These are phyloP conservation scores for Entophlyctis helioformis DNA, from an alignment of 192 early-diverging fungal genomes.

Conservation along the genomic window DNA sequence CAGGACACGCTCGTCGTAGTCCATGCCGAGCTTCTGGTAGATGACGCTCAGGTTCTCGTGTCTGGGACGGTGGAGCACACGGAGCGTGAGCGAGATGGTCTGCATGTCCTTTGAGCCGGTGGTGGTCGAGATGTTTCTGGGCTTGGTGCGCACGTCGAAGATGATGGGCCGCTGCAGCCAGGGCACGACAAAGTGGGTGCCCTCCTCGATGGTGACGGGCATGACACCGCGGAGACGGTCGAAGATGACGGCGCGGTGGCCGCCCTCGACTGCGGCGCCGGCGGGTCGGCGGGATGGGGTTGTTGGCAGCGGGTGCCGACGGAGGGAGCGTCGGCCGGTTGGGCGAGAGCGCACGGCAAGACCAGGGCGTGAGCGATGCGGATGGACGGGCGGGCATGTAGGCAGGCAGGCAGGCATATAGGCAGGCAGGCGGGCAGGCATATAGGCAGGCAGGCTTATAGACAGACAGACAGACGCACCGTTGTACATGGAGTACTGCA, in stretches of 20 bases:
- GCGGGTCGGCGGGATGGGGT: neutral
- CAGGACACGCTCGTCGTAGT: constrained; percentile 96
- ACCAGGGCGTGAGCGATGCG: no score
- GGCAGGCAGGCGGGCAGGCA: no score
- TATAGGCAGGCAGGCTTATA: no score
- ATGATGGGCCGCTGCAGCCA: constrained; percentile 85
- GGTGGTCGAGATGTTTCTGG: constrained; percentile 94
- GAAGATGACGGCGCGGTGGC: constrained; percentile 92
- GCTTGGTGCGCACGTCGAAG: constrained; percentile 89
- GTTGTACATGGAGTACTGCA: constrained; percentile 86
- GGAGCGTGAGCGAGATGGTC: constrained; percentile 86
- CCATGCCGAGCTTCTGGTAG: constrained; percentile 83
- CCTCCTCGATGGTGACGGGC: constrained; percentile 68
- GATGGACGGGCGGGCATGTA: no score
- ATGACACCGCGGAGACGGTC: constrained; percentile 89
- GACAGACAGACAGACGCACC: no score
- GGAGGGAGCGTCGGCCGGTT: no score
- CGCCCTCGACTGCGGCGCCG: constrained; percentile 64
- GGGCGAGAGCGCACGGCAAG: neutral
- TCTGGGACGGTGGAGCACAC: constrained; percentile 79
- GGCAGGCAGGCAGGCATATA: no score
- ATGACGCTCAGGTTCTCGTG: constrained; percentile 61
- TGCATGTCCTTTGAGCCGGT: constrained; percentile 99
- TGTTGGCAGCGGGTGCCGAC: no score
- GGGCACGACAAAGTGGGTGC: constrained; percentile 96